Evolutionary conservation across 192 early-diverging fungal species (phyloP).

Genomic region (Gigaspora rosea): DNA sequence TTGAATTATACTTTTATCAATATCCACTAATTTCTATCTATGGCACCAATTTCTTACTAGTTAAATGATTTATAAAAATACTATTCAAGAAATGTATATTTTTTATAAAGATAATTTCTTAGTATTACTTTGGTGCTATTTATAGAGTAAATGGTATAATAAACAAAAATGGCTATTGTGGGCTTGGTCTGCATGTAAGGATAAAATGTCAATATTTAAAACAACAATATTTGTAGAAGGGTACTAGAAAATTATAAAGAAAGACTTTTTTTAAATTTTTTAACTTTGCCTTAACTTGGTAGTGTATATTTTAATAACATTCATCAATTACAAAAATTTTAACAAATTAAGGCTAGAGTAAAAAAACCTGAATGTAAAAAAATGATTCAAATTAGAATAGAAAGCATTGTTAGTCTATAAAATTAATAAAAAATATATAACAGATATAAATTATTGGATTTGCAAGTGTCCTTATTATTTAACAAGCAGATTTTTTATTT

Average conservation of each 20-base stretch:
- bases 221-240: neutral
- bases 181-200: neutral
- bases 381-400: conserved; percentile 19
- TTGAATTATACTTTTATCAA: conserved; percentile 15
- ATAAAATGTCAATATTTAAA: conserved; percentile 9
- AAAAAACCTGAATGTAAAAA: conserved; percentile 19
- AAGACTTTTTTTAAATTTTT: conserved; percentile 19
- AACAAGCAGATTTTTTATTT: conserved; percentile 11
- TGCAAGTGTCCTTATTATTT: conserved; percentile 6
- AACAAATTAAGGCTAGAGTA: neutral
- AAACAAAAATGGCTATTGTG: neutral
- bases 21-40: neutral
- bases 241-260: conserved; percentile 13
- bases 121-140: neutral
- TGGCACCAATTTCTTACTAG: neutral
- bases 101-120: conserved; percentile 26
- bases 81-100: conserved; percentile 25
- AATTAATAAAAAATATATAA: conserved; percentile 21
- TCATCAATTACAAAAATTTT: neutral
- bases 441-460: neutral
- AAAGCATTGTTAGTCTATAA: neutral
- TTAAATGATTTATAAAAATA: neutral
- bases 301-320: neutral
- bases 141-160: conserved; percentile 7
- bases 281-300: neutral